phyloP scores from a whole-genome alignment of 805 yeast species.

The Kodamaea hsintzibuensis region DNA sequence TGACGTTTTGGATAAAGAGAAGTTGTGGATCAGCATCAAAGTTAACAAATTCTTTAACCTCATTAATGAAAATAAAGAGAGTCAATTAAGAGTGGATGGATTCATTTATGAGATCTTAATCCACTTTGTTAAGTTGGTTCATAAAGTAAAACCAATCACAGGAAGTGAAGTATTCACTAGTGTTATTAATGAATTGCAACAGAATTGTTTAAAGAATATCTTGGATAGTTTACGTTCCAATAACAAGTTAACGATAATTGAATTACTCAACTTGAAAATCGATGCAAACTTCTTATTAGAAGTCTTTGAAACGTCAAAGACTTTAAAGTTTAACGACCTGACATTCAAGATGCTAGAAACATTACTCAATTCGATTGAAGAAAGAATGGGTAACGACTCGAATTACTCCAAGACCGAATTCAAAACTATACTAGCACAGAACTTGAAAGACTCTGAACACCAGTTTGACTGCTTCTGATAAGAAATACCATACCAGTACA shows the following conservation, averaged over 20 bases:
- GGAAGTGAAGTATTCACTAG: slow-evolving; percentile 35
- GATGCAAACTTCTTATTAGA: slow-evolving; percentile 41
- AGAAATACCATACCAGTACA: too few species aligned
- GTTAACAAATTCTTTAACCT: slow-evolving; percentile 27
- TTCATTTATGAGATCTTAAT: slow-evolving; percentile 40
- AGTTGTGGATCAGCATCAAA: slow-evolving; percentile 30
- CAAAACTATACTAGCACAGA: slow-evolving; percentile 26
- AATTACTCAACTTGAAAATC: slow-evolving; percentile 32
- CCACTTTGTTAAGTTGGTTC: slow-evolving; percentile 42
- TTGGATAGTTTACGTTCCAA: slow-evolving; percentile 31
- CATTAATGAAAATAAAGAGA: slow-evolving; percentile 6
- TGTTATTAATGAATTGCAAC: slow-evolving; percentile 40
- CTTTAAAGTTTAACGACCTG: slow-evolving; percentile 35
- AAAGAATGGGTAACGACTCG: slow-evolving; percentile 17
- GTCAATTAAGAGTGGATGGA: slow-evolving; percentile 31
- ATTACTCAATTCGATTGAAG: slow-evolving; percentile 14
- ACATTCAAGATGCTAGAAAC: slow-evolving; percentile 17
- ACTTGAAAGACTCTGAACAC: slow-evolving; percentile 27
- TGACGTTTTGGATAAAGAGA: slow-evolving; percentile 40
- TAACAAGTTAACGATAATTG: slow-evolving; percentile 13
- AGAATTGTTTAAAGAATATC: slow-evolving; percentile 33
- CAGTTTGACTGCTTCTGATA: slow-evolving; percentile 35
- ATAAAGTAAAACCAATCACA: slow-evolving; percentile 42
- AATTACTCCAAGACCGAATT: slow-evolving; percentile 28
- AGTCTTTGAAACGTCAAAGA: slow-evolving; percentile 36